A percentile compares a stretch with the other conserved stretches of the same genome.
Evolutionary conservation across 2,329 filamentous ascomycete species (phyloP).

Genomic region (Biscogniauxia marginata): DNA sequence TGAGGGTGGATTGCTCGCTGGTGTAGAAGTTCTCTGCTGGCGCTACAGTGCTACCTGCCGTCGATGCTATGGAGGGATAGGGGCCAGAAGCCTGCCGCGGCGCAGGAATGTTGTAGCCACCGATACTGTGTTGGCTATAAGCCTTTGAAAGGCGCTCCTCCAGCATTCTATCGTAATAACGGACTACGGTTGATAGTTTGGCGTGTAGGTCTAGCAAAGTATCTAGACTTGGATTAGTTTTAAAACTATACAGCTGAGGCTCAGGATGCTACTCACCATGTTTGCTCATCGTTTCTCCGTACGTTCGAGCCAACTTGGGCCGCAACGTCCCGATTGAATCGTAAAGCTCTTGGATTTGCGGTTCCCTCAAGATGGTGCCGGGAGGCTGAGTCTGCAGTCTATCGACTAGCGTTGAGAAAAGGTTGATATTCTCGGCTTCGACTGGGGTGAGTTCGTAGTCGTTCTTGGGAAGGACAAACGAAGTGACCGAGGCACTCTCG

Average conservation of each 20-base stretch:
- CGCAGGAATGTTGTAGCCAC: constrained; percentile 60
- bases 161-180: constrained; percentile 97
- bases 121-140: constrained; percentile 76
- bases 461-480: constrained; percentile 70
- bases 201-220: constrained; percentile 91
- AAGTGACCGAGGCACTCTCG: constrained; percentile 47
- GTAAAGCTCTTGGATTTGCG: constrained; percentile 96
- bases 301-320: constrained; percentile 90
- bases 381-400: constrained; percentile 92
- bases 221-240: constrained; percentile 55
- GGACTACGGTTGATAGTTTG: constrained; percentile 91
- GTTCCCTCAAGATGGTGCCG: constrained; percentile 92
- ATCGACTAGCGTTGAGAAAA: constrained; percentile 92
- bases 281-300: constrained; percentile 99
- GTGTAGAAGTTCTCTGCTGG: constrained; percentile 82
- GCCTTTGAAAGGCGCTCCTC: constrained; percentile 92
- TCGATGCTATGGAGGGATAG: constrained; percentile 69
- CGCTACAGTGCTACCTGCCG: constrained; percentile 45
- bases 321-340: constrained; percentile 92
- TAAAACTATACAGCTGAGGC: background rate
- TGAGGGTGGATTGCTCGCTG: constrained; percentile 54
- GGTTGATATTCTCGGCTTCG: constrained; percentile 95
- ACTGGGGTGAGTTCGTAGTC: constrained; percentile 92
- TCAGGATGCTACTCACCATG: constrained; percentile 63
- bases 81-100: constrained; percentile 55